These are phyloP conservation scores for Cryphonectria parasitica DNA, from an alignment of 2,329 filamentous ascomycete genomes.

Conservation along the genomic window DNA sequence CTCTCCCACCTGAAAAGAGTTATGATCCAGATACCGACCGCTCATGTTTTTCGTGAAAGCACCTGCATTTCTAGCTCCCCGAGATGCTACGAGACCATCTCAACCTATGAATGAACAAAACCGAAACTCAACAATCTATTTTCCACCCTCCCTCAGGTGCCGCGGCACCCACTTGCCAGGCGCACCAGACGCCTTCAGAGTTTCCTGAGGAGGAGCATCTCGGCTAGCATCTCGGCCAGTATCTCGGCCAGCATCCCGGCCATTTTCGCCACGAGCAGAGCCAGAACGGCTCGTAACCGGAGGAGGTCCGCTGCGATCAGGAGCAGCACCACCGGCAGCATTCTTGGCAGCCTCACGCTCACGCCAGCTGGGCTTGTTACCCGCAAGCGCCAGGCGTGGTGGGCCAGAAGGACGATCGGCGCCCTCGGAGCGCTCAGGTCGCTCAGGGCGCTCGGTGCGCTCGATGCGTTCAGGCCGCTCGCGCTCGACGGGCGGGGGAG, in stretches of 20 bases:
- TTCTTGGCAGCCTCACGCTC: constrained; percentile 59
- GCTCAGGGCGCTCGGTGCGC: neutral
- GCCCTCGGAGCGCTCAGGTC: constrained; percentile 16
- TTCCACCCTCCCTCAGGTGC: constrained; percentile 34
- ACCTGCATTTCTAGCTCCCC: constrained; percentile 20
- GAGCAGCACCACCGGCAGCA: constrained; percentile 31
- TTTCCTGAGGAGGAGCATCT: constrained; percentile 49
- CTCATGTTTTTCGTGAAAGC: neutral
- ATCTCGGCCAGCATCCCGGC: constrained; percentile 48
- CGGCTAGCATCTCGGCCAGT: constrained; percentile 46
- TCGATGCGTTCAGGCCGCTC: constrained; percentile 2
- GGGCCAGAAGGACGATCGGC: constrained; percentile 49
- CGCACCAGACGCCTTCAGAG: constrained; percentile 56
- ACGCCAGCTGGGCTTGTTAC: constrained; percentile 59
- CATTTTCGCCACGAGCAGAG: constrained; percentile 43
- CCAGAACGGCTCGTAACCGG: constrained; percentile 33
- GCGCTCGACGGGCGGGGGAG: constrained; percentile 35
- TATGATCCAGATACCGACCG: neutral
- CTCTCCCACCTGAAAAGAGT: neutral
- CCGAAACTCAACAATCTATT: constrained; percentile 19
- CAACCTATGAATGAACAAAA: constrained; percentile 12
- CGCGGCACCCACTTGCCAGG: constrained; percentile 64
- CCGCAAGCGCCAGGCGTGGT: constrained; percentile 58
- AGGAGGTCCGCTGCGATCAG: constrained; percentile 34
- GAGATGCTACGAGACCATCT: constrained; percentile 22